phyloP scores from a whole-genome alignment of 1,284 basidiomycete species.

The Ustilago hordei region DNA sequence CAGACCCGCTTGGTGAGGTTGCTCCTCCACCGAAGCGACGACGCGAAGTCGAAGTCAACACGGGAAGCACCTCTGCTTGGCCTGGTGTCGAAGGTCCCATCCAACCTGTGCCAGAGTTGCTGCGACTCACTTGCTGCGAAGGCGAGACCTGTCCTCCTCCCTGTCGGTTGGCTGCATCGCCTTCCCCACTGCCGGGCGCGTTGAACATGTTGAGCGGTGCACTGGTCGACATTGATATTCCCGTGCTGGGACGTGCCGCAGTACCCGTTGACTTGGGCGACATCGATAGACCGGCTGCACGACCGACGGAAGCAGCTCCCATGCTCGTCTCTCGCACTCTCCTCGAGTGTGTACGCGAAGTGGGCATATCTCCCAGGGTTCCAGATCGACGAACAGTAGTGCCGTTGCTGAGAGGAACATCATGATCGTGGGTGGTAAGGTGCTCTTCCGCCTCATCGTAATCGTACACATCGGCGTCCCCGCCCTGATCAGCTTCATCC shows the following conservation, averaged over 20 bases:
- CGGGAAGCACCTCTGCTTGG: constrained; percentile 49
- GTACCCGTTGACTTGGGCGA: constrained; percentile 34
- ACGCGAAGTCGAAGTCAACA: constrained; percentile 22
- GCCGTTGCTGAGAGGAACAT: constrained; percentile 24
- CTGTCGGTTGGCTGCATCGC: constrained; percentile 9
- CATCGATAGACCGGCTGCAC: constrained; percentile 45
- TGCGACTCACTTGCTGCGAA: constrained; percentile 33
- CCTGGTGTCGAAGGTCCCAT: constrained; percentile 41
- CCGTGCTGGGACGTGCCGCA: constrained; percentile 30
- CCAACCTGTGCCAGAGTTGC: constrained; percentile 40
- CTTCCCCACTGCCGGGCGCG: constrained; percentile 11
- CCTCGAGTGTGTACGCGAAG: constrained; percentile 17
- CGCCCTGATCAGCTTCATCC: constrained; percentile 27
- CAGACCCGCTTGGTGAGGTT: constrained; percentile 4
- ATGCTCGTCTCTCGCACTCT: constrained; percentile 19
- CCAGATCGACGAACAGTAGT: constrained; percentile 47
- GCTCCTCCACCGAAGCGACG: constrained; percentile 39
- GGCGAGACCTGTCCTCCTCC: constrained; percentile 9
- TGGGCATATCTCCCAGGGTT: constrained; percentile 50
- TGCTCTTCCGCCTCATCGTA: constrained; percentile 32
- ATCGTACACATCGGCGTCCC: constrained; percentile 23
- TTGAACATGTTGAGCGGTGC: constrained; percentile 47
- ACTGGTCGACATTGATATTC: constrained; percentile 43
- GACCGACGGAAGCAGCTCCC: constrained; percentile 48
- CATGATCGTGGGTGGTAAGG: constrained; percentile 27